phyloP scores from a whole-genome alignment of 306 rosid species.

The Aeschynomene evenia region DNA sequence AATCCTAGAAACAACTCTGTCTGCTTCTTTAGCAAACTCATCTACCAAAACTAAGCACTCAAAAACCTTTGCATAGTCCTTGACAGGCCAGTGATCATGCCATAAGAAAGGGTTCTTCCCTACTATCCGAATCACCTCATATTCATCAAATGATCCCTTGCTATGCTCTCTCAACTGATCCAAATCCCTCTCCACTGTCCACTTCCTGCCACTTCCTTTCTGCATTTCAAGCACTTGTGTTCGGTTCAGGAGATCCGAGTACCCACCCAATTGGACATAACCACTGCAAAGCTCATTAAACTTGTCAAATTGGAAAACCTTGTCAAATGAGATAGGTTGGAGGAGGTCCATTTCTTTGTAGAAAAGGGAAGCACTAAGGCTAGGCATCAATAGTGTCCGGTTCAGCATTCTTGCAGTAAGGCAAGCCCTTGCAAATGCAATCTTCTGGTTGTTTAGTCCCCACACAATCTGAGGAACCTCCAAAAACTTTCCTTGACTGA shows the following conservation, averaged over 20 bases:
- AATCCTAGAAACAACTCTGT: constrained; percentile 65
- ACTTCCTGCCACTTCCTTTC: constrained; percentile 92
- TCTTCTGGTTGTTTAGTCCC: constrained; percentile 92
- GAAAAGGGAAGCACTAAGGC: constrained; percentile 84
- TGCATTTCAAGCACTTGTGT: constrained; percentile 46
- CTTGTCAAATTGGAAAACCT: constrained; percentile 62
- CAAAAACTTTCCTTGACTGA: constrained; percentile 55
- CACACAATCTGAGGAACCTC: constrained; percentile 88
- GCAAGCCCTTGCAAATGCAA: constrained; percentile 89
- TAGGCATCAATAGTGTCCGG: constrained; percentile 80
- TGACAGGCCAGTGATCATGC: constrained; percentile 95
- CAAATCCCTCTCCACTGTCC: constrained; percentile 77
- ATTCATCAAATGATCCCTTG: constrained; percentile 40
- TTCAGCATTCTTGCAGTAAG: constrained; percentile 72
- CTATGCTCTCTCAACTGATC: constrained; percentile 56
- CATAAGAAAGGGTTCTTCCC: constrained; percentile 86
- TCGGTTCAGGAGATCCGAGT: constrained; percentile 45
- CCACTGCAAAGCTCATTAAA: constrained; percentile 66
- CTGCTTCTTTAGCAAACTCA: constrained; percentile 63
- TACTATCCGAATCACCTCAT: constrained; percentile 58
- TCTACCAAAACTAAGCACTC: constrained; percentile 79
- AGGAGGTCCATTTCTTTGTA: constrained; percentile 81
- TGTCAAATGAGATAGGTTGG: constrained; percentile 69
- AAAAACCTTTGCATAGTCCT: constrained; percentile 73
- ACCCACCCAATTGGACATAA: constrained; percentile 57